phyloP scores from a whole-genome alignment of 768 basidiomycete genomes.

The Trametes villosa region DNA sequence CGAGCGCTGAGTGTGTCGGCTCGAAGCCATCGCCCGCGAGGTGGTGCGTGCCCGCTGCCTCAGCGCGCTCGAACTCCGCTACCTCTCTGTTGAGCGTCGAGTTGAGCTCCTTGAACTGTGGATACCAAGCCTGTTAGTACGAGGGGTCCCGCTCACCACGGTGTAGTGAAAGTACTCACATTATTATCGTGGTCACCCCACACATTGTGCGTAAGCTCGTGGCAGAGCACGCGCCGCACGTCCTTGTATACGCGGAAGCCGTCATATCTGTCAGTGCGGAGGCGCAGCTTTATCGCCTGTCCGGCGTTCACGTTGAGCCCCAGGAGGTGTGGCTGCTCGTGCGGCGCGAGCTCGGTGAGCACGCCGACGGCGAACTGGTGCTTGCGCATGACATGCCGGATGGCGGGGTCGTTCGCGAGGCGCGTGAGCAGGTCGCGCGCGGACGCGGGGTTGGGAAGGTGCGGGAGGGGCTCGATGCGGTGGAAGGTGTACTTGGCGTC shows the following conservation, averaged over 20 bases:
- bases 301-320: conserved; percentile 72
- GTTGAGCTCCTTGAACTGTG: conserved; percentile 76
- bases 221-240: conserved; percentile 70
- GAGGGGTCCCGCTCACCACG: too few species aligned
- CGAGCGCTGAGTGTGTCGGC: conserved; percentile 57
- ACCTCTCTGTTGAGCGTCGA: conserved; percentile 77
- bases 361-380: conserved; percentile 71
- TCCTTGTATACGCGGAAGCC: conserved; percentile 72
- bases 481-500: conserved; percentile 65
- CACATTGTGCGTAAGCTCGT: conserved; percentile 78
- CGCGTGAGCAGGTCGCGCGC: conserved; percentile 59
- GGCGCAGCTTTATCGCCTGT: conserved; percentile 64
- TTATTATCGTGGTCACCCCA: conserved; percentile 76
- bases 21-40: conserved; percentile 47
- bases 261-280: conserved; percentile 73
- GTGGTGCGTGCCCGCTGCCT: conserved; percentile 55
- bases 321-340: conserved; percentile 69
- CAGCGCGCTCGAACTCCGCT: conserved; percentile 62
- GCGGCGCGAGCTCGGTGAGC: conserved; percentile 79
- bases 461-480: conserved; percentile 58
- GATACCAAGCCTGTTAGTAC: neutral
- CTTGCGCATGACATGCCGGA: conserved; percentile 68
- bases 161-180: conserved; percentile 45
- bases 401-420: conserved; percentile 72
- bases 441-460: conserved; percentile 65